Percentiles rank a stretch among this genome's conserved stretches.
phyloP scores from a whole-genome alignment of 2,329 filamentous ascomycete species.

The Trichophyton simii region DNA sequence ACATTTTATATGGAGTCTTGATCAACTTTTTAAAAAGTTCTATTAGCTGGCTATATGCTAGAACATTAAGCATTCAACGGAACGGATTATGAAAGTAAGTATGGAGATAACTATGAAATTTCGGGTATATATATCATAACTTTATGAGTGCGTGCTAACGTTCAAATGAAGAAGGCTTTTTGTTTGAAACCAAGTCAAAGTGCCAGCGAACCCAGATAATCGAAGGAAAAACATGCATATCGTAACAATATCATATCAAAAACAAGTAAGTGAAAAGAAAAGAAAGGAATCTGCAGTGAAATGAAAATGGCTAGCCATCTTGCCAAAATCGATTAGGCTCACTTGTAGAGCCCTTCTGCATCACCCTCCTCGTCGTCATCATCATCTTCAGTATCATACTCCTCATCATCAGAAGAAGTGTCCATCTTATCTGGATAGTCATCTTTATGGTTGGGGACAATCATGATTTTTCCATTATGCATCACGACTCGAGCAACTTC shows the following conservation, averaged over 20 bases:
- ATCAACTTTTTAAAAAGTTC: no score
- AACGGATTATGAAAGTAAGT: no score
- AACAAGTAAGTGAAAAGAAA: not conserved
- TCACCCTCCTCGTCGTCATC: conserved; percentile 53
- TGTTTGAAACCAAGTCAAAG: no score
- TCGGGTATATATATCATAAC: not conserved
- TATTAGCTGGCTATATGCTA: no score
- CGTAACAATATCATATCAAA: not conserved
- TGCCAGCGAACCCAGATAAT: no score
- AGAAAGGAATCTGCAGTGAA: not conserved
- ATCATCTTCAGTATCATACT: conserved; percentile 64
- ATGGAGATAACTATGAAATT: not conserved
- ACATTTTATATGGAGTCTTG: no score
- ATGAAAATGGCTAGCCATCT: not conserved
- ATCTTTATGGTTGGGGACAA: conserved; percentile 69
- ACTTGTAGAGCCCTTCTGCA: conserved; percentile 48
- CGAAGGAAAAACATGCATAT: not conserved
- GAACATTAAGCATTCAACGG: no score
- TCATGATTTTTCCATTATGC: conserved; percentile 63
- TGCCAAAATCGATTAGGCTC: conserved; percentile 13
- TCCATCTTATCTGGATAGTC: conserved; percentile 47
- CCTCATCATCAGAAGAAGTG: conserved; percentile 56
- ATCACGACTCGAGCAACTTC: conserved; percentile 71
- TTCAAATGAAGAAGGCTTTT: no score
- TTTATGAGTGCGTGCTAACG: no score